Evolutionary conservation across 805 yeast species (phyloP).

Genomic region (Blastobotrys muscicola): DNA sequence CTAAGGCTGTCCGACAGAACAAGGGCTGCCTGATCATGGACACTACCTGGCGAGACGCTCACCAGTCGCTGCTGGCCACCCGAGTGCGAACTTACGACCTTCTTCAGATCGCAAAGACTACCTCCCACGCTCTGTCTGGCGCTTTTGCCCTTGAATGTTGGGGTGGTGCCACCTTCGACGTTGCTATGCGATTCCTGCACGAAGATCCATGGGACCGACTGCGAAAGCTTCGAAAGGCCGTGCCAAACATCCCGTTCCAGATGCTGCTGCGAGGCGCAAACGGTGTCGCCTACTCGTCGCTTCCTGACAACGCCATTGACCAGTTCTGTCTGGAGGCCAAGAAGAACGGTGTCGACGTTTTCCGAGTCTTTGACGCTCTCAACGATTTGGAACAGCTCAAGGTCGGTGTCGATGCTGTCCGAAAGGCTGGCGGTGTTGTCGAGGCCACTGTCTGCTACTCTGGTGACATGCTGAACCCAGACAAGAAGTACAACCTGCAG

Average conservation of each 20-base stretch:
- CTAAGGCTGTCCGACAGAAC: slow-evolving; percentile 73
- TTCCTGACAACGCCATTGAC: slow-evolving; percentile 98
- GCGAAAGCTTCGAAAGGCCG: slow-evolving; percentile 74
- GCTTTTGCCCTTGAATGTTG: slow-evolving; percentile 97
- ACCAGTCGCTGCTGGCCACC: slow-evolving; percentile 94
- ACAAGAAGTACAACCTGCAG: slow-evolving; percentile 90
- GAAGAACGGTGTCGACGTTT: slow-evolving; percentile 92
- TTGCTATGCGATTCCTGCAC: slow-evolving; percentile 93
- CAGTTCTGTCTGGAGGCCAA: slow-evolving; percentile 94
- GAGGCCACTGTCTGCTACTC: slow-evolving; percentile 98
- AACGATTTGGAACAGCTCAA: slow-evolving; percentile 93
- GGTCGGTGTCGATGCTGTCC: slow-evolving; percentile 97
- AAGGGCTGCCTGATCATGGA: slow-evolving; percentile 92
- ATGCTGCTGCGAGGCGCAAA: slow-evolving; percentile 99
- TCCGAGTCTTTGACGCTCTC: slow-evolving; percentile 95
- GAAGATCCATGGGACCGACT: slow-evolving; percentile 99
- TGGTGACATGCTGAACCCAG: slow-evolving; percentile 95
- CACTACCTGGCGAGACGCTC: slow-evolving; percentile 99
- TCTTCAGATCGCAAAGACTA: slow-evolving; percentile 84
- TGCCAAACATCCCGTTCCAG: slow-evolving; percentile 98
- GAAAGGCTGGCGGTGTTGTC: slow-evolving; percentile 97
- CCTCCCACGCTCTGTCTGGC: slow-evolving; percentile 80
- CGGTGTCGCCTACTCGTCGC: slow-evolving; percentile 96
- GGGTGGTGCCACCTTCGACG: slow-evolving; percentile 99
- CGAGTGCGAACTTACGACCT: slow-evolving; percentile 93